Evolutionary conservation across 129 eudicot genomes (phyloP).

Genomic region (Flaveria brownii): DNA sequence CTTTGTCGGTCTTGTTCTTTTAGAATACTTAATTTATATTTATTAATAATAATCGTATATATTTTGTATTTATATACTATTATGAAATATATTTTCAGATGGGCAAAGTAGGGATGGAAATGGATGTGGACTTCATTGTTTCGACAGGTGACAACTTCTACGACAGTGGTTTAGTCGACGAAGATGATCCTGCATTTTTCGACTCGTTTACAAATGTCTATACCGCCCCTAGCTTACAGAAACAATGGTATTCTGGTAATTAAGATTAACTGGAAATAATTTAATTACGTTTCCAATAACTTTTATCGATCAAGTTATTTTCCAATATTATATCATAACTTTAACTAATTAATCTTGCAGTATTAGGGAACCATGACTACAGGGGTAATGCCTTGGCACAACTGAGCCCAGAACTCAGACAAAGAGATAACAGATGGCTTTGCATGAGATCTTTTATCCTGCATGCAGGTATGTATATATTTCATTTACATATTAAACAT

Average conservation of each 20-base stretch:
- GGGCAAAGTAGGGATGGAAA: constrained; percentile 51
- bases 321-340: not conserved
- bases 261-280: not conserved
- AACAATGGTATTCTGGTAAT: constrained; percentile 63
- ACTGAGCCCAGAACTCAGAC: constrained; percentile 46
- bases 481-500: not conserved
- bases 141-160: constrained; percentile 71
- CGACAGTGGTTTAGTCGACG: constrained; percentile 48
- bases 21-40: not conserved
- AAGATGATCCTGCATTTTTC: constrained; percentile 49
- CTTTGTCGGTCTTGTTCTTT: not conserved
- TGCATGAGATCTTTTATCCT: constrained; percentile 57
- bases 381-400: constrained; percentile 79
- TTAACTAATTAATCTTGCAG: constrained; percentile 30
- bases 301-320: not conserved
- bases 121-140: constrained; percentile 50
- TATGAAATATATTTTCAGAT: constrained; percentile 30
- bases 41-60: not conserved
- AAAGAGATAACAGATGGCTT: constrained; percentile 59
- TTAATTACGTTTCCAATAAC: not conserved
- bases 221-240: constrained; percentile 59
- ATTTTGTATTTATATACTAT: no score
- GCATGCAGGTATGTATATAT: constrained; percentile 41
- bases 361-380: constrained; percentile 78
- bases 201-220: constrained; percentile 58